A percentile compares a stretch with the other conserved stretches of the same genome.
phyloP scores from a whole-genome alignment of 2,329 filamentous ascomycete genomes.

The Graphiopsis chlorocephala region DNA sequence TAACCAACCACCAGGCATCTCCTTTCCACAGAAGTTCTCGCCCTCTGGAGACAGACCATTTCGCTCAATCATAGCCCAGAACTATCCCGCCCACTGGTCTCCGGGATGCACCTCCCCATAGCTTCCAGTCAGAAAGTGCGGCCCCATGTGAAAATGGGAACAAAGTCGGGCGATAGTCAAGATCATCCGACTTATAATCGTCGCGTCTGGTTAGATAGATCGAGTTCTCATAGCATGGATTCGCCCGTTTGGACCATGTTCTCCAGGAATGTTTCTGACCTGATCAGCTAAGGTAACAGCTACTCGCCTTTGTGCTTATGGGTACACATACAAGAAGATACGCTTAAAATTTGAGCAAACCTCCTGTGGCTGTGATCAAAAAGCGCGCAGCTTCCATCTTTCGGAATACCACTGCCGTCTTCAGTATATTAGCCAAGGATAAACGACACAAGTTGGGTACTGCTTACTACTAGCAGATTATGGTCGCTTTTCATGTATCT shows the following conservation, averaged over 20 bases:
- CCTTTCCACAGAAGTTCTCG: background rate
- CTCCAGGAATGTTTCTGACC: background rate
- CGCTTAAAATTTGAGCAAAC: background rate
- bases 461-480: background rate
- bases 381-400: background rate
- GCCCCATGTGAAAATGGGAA: background rate
- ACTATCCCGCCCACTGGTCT: background rate
- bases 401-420: background rate
- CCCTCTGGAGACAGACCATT: background rate
- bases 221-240: background rate
- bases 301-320: background rate
- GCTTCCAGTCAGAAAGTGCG: background rate
- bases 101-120: constrained; percentile 4
- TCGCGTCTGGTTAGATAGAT: background rate
- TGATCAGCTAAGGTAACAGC: background rate
- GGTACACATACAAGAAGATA: background rate
- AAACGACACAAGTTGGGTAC: background rate
- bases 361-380: background rate
- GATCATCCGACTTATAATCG: background rate
- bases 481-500: too few relatives aligned
- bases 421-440: background rate
- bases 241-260: background rate
- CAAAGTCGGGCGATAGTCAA: background rate
- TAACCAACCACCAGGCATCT: constrained; percentile 6
- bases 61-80: constrained; percentile 5